These are phyloP conservation scores for Volutella citrinella DNA, from an alignment of 2,329 filamentous ascomycete genomes.

Conservation along the genomic window DNA sequence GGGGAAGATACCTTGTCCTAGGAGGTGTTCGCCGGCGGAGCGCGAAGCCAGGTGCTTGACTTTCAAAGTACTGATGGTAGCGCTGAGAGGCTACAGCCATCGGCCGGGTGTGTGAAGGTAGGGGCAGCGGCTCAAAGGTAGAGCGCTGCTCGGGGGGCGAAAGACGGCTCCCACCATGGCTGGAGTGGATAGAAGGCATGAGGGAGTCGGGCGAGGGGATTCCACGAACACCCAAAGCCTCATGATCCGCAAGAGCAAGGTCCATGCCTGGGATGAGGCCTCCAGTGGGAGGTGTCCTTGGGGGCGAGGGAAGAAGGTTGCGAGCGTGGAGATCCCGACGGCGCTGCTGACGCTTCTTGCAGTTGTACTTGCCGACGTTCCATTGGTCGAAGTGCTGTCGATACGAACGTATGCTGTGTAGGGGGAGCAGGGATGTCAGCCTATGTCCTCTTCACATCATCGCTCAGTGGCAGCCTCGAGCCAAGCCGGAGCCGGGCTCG, in stretches of 20 bases:
- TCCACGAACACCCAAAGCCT: too few relatives aligned
- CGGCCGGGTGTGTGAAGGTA: too few relatives aligned
- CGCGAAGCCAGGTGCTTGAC: too few relatives aligned
- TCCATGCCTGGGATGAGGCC: too few relatives aligned
- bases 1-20: too few relatives aligned
- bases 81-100: too few relatives aligned
- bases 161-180: background rate
- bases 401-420: conserved; percentile 41
- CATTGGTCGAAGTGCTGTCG: conserved; percentile 46
- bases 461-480: too few relatives aligned
- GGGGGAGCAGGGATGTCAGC: background rate
- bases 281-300: background rate
- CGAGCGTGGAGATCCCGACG: conserved; percentile 10
- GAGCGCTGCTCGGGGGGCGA: background rate
- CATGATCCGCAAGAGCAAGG: too few relatives aligned
- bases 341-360: conserved; percentile 28
- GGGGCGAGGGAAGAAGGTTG: conserved; percentile 13
- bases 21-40: too few relatives aligned
- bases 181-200: background rate
- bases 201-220: background rate
- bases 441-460: too few relatives aligned
- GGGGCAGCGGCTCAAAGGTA: background rate
- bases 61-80: too few relatives aligned
- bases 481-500: too few relatives aligned
- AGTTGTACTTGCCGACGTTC: conserved; percentile 46